phyloP scores from a whole-genome alignment of 2,329 filamentous ascomycete genomes.

The Parastagonospora nodorum region DNA sequence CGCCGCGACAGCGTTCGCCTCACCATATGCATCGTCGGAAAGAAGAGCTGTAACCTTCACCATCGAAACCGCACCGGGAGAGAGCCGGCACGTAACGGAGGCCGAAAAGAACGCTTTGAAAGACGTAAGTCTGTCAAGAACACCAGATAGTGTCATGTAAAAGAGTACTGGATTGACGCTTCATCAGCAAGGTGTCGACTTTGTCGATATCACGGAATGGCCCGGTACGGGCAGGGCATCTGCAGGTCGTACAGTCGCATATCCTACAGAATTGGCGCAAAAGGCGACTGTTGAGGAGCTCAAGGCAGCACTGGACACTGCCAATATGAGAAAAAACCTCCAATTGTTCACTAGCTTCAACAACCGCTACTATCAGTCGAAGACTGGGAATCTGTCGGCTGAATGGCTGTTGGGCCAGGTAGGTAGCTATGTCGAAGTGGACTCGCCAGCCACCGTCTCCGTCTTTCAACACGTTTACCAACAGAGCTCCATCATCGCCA shows the following conservation, averaged over 20 bases:
- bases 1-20: not conserved
- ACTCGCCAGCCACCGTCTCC: conserved; percentile 70
- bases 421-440: conserved; percentile 68
- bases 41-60: not conserved
- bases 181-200: conserved; percentile 61
- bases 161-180: not conserved
- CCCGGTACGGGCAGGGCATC: conserved; percentile 53
- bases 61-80: conserved; percentile 5
- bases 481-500: conserved; percentile 87
- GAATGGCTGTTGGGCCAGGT: conserved; percentile 82
- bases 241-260: conserved; percentile 45
- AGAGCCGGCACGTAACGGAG: conserved; percentile 4
- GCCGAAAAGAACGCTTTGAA: conserved; percentile 4
- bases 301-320: conserved; percentile 69
- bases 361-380: conserved; percentile 78
- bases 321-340: conserved; percentile 75
- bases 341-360: conserved; percentile 77
- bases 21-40: not conserved
- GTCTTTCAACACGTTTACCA: conserved; percentile 82
- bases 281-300: conserved; percentile 70
- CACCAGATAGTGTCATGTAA: too few species aligned
- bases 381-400: conserved; percentile 78
- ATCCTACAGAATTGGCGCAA: conserved; percentile 68
- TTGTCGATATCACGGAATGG: conserved; percentile 89
- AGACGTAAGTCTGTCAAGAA: not conserved